These are phyloP conservation scores for Suillus tomentosus DNA, from an alignment of 768 basidiomycete genomes.

Conservation along the genomic window DNA sequence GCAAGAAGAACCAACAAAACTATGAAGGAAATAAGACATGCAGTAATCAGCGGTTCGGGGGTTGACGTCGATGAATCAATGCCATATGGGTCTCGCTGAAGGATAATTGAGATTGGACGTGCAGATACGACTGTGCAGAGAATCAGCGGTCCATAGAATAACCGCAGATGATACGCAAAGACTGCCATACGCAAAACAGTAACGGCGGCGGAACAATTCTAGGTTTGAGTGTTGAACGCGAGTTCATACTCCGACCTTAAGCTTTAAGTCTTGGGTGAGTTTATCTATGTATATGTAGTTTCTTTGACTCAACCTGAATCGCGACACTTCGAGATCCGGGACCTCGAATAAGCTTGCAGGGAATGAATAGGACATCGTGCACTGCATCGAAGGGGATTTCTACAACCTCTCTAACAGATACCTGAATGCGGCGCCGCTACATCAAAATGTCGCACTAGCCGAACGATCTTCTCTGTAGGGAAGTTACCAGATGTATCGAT, in stretches of 20 bases:
- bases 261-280: too few relatives aligned
- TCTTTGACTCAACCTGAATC: too few relatives aligned
- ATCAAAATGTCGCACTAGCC: conserved; percentile 36
- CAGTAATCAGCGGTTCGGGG: conserved; percentile 15
- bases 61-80: neutral
- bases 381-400: conserved; percentile 55
- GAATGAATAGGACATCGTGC: conserved; percentile 41
- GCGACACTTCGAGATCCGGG: too few relatives aligned
- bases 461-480: conserved; percentile 47
- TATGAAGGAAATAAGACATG: conserved; percentile 21
- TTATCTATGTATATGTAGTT: too few relatives aligned
- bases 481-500: conserved; percentile 75
- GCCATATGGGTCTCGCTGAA: neutral
- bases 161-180: neutral
- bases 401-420: conserved; percentile 53
- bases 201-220: neutral
- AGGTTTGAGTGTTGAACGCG: neutral
- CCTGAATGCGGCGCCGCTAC: conserved; percentile 20
- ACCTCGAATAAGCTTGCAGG: too few relatives aligned
- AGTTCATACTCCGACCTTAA: neutral
- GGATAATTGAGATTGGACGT: neutral
- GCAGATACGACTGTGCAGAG: neutral
- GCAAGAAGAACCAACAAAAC: conserved; percentile 20
- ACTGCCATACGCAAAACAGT: neutral
- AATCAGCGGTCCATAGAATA: neutral